Conservation (phyloP, 441 rosid genomes). For the Cnidoscolus chayamansa region DNA sequence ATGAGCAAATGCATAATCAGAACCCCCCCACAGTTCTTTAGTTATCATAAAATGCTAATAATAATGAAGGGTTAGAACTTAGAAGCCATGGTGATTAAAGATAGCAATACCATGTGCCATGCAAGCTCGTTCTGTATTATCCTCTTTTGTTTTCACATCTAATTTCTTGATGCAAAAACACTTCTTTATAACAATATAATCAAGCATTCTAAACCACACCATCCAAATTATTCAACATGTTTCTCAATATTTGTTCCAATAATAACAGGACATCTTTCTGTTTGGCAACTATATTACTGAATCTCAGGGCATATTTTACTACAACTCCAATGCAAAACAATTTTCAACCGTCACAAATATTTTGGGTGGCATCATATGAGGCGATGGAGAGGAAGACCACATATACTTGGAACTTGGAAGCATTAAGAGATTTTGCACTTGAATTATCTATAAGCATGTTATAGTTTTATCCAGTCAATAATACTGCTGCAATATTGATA, state of each 20-base stretch:
- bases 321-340: not conserved
- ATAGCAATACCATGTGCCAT: not conserved
- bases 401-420: not conserved
- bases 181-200: not conserved
- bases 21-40: not conserved
- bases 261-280: not conserved
- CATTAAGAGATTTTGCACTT: not conserved
- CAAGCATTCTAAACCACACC: not conserved
- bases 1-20: not conserved
- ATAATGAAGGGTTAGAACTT: not conserved
- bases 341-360: not conserved
- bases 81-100: not conserved
- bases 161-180: not conserved
- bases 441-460: not conserved
- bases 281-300: not conserved
- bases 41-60: conserved; percentile 1
- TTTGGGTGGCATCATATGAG: not conserved
- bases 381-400: not conserved
- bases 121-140: not conserved
- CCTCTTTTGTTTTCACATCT: not conserved
- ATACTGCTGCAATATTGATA: not conserved
- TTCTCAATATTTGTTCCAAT: not conserved
- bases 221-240: not conserved
- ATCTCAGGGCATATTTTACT: not conserved
- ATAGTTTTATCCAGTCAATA: not conserved